phyloP scores from a whole-genome alignment of 371 early-diverging fungal genomes.

The Mortierella sp. region DNA sequence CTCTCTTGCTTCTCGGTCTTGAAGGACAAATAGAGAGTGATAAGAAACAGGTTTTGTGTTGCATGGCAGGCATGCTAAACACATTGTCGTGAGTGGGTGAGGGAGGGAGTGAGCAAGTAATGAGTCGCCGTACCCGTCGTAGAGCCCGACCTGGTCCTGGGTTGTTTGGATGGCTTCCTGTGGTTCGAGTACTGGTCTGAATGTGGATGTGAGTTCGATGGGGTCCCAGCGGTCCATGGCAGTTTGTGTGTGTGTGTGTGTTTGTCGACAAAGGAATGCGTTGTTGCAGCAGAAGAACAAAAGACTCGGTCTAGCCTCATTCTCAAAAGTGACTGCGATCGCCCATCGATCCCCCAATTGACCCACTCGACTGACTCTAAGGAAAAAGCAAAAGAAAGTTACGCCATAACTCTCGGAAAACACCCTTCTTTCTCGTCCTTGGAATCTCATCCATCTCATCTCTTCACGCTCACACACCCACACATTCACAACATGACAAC shows the following conservation, averaged over 20 bases:
- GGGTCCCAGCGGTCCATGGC: slow-evolving; percentile 67
- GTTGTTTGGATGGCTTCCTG: slow-evolving; percentile 70
- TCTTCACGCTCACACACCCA: not conserved
- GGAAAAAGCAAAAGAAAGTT: not conserved
- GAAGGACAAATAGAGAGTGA: not conserved
- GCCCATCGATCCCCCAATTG: not conserved
- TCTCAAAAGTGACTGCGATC: not conserved
- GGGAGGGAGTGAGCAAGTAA: not conserved
- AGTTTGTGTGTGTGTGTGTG: not conserved
- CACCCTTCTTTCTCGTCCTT: not conserved
- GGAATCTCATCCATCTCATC: not conserved
- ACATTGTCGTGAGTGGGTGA: not conserved
- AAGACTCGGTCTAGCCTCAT: not conserved
- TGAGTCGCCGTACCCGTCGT: slow-evolving; percentile 69
- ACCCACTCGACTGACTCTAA: not conserved
- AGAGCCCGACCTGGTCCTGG: slow-evolving; percentile 80
- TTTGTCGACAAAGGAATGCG: not conserved
- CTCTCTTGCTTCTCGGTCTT: not conserved
- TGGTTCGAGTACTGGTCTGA: slow-evolving; percentile 67
- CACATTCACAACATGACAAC: slow-evolving; percentile 7
- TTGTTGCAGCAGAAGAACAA: not conserved
- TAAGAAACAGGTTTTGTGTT: not conserved
- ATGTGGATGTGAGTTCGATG: slow-evolving; percentile 68
- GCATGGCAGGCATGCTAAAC: not conserved
- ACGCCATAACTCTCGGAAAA: not conserved